phyloP scores from a whole-genome alignment of 2,329 filamentous ascomycete genomes.

The Colletotrichum noveboracense region DNA sequence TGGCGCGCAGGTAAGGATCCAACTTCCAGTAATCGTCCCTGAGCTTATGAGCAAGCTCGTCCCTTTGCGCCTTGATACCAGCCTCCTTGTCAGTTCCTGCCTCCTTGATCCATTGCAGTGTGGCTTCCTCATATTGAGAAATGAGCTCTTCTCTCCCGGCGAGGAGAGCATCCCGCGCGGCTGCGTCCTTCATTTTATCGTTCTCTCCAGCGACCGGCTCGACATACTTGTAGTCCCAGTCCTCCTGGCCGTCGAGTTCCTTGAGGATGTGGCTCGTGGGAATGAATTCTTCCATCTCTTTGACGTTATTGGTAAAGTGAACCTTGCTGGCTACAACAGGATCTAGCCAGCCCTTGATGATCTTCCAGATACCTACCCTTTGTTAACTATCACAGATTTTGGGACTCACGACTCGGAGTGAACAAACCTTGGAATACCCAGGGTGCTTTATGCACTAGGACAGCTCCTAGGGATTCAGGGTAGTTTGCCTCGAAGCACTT shows the following conservation, averaged over 20 bases:
- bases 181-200: constrained; percentile 69
- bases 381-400: background rate
- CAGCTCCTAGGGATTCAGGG: constrained; percentile 86
- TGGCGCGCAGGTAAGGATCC: constrained; percentile 85
- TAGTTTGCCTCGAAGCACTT: constrained; percentile 99
- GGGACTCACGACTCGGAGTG: constrained; percentile 21
- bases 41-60: constrained; percentile 66
- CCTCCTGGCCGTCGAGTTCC: constrained; percentile 85
- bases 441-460: constrained; percentile 93
- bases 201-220: constrained; percentile 83
- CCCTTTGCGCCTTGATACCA: constrained; percentile 61
- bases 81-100: constrained; percentile 50
- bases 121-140: constrained; percentile 75
- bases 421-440: constrained; percentile 90
- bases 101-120: constrained; percentile 74
- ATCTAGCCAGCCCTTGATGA: constrained; percentile 95
- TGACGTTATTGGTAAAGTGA: constrained; percentile 83
- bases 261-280: constrained; percentile 73
- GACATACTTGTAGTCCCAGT: constrained; percentile 82
- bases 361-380: constrained; percentile 84
- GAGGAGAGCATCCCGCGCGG: constrained; percentile 67
- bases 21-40: constrained; percentile 84
- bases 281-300: constrained; percentile 82
- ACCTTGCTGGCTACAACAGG: constrained; percentile 95
- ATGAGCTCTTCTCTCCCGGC: constrained; percentile 69